A percentile compares a stretch with the other conserved stretches of the same genome.
phyloP scores from a whole-genome alignment of 805 yeast genomes.

The Ascoidea asiatica region DNA sequence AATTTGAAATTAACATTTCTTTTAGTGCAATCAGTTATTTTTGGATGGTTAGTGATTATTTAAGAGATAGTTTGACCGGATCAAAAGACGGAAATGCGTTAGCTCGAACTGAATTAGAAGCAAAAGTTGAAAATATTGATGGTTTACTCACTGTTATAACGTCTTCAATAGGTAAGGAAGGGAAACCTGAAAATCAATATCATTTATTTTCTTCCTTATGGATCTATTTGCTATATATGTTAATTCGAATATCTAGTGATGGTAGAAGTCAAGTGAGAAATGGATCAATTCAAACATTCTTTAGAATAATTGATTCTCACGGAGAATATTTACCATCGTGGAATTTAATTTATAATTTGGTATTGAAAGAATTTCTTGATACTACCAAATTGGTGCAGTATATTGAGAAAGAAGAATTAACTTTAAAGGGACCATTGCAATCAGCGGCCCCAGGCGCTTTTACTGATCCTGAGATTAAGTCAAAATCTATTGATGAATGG shows the following conservation, averaged over 20 bases:
- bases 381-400: no score
- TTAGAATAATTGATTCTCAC: constrained; percentile 67
- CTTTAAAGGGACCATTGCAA: constrained; percentile 14
- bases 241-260: constrained; percentile 54
- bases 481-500: constrained; percentile 26
- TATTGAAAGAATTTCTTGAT: constrained; percentile 38
- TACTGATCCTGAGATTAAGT: constrained; percentile 8
- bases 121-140: constrained; percentile 11
- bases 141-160: constrained; percentile 18
- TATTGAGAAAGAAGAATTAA: constrained; percentile 11
- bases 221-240: constrained; percentile 47
- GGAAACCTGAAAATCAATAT: constrained; percentile 12
- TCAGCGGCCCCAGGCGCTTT: background rate
- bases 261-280: constrained; percentile 70
- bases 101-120: constrained; percentile 6
- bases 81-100: constrained; percentile 1
- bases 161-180: constrained; percentile 3
- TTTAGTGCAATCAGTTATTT: constrained; percentile 85
- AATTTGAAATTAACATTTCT: constrained; percentile 68
- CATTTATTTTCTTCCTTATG: constrained; percentile 31
- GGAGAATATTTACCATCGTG: constrained; percentile 47
- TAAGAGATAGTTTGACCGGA: constrained; percentile 20
- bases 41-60: constrained; percentile 80
- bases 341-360: constrained; percentile 52
- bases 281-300: constrained; percentile 82